Base-by-base conservation (phyloP, 495 filamentous ascomycete genomes). In the Xylaria nigripes region DNA sequence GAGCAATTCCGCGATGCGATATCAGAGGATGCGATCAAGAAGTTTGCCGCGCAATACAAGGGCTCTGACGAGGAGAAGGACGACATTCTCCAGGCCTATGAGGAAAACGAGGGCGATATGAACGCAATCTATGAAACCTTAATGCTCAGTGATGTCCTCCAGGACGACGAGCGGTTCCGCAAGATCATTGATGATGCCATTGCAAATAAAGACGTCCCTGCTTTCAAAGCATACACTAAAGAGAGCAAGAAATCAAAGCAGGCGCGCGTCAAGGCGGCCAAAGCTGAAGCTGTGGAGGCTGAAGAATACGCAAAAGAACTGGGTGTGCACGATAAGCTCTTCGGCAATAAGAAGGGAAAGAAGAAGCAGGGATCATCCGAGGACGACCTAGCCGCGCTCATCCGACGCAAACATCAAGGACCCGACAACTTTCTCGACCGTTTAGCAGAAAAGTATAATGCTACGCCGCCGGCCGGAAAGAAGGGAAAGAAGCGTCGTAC, bases 151-250 rank as follows among this genome's bases (percentile, higher is more conserved):
- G 80, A 92, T 64, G 82, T 87, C 7, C 63, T 90, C 0, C 86
- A 92, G 52, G 93, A 97, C 54, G 93, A 97, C 51, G 84, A 86
- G 46, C 78, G 93, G 22, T 95, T 95, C 68, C 79, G 86, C 7
- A 70, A 55, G 5, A 86, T 91, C 25, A 88, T 98, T 50, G 83
- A 95, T 61, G 71, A 80, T 43, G 94, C 86, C n/a, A 91, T 98
- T 62, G 73, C 73, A 40, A 74, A 68, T 4, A 81, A 78, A 0
- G 77, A 86, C 34, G 85, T 90, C 3, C 65, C 85, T 56, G 69
- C 68, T 1, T 90, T 82, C 66, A 71, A 77, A 21, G 74, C 78
- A 18, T 97, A 92, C 66, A 78, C 76, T 4, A 72, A 86, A 12
- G 90, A 96, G 71, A 76, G 77, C 10, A 80, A 82, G 61, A 81